Evolutionary conservation across 257 asterid species (phyloP), one percentile per base, ranked within the genome.

Genomic region (Fraxinus anomala): DNA sequence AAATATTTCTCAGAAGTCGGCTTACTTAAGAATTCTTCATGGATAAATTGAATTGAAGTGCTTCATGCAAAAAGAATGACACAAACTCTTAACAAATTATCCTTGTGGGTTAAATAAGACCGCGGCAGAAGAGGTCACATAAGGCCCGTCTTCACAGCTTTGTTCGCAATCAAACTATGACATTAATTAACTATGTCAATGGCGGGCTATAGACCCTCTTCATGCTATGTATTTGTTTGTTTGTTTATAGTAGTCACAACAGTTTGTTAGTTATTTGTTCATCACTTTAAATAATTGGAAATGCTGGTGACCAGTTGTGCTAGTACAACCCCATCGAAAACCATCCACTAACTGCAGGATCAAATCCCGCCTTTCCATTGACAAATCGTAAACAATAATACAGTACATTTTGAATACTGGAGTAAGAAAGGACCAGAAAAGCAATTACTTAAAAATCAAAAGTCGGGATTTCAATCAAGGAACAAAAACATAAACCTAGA

Each of bases 171-270:
- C 68, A 49, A 23, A 26, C 7, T 36, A 81, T 24, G 39, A 10
- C 13, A 76, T 76, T 77, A 49, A 80, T 68, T 74, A 59, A 47
- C 67, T 34, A 69, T 34, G 12, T 66, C 33, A 40, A 78, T 47
- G 13, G 37, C 36, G 23, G 31, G 44, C 28, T 23, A 19, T 5
- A 47, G 24, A 37, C 26, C 75, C 70, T 66, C 54, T 77, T 61
- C 68, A 24, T 37, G 61, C 76, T 75, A 42, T 36, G 31, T 34
- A 12, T n/a, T 31, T 31, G 37, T 78, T 54, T 42, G 21, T 8
- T 37, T 37, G 2, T 24, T 4, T 51, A 51, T 59, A 21, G 26
- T 59, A 59, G 28, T 59, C 67, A 61, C 30, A 23, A 31, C 4
- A 61, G 33, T 23, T n/a, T 7, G 24, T n/a, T 61, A 61, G 33